Conservation (phyloP, 202 grass and related monocot genomes). For the Eragrostis tef region DNA sequence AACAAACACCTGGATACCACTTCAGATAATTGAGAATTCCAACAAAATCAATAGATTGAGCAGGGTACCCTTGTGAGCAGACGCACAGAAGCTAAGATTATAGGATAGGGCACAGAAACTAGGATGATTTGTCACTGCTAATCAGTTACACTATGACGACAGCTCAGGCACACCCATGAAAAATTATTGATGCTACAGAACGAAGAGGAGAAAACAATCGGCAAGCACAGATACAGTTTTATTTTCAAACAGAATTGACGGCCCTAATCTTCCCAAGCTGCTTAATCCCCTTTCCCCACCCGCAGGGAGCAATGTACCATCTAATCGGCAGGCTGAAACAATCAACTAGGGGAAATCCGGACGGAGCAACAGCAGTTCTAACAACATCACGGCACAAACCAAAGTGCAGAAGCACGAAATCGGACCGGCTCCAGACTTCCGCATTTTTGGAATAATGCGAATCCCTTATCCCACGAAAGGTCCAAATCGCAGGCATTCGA, state of each 20-base stretch:
- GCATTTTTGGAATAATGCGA: neutral
- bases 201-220: neutral
- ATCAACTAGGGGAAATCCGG: neutral
- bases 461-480: neutral
- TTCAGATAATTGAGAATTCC: conserved; percentile 20
- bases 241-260: neutral
- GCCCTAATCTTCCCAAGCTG: neutral
- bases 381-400: conserved; percentile 4
- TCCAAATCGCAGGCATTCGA: conserved; percentile 24
- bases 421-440: conserved; percentile 3
- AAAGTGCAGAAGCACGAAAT: conserved; percentile 37
- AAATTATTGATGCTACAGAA: neutral
- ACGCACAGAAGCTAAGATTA: neutral
- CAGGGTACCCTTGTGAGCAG: neutral
- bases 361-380: neutral
- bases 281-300: neutral
- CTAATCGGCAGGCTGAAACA: neutral
- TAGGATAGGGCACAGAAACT: neutral
- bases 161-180: conserved; percentile 20
- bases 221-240: neutral
- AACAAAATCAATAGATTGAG: conserved; percentile 17
- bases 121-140: neutral
- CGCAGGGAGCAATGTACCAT: neutral
- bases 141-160: conserved; percentile 15
- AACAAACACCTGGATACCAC: neutral